Evolutionary conservation across 768 basidiomycete species (phyloP).

Genomic region (Hortiboletus campestris): DNA sequence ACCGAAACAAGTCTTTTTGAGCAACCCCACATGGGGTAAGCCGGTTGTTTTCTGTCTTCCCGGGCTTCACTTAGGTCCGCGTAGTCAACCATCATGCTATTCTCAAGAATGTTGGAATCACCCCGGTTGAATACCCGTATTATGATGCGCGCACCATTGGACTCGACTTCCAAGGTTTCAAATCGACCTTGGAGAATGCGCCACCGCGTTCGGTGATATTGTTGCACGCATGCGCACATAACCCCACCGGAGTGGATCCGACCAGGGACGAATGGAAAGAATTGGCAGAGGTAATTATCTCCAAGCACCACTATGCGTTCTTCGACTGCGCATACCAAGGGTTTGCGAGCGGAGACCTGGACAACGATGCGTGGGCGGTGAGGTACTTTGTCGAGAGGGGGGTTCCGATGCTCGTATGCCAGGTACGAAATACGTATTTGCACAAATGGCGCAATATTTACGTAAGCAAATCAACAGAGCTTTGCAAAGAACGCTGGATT

Average conservation of each 20-base stretch:
- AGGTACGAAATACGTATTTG: constrained; percentile 44
- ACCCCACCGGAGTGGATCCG: constrained; percentile 95
- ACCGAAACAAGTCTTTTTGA: constrained; percentile 72
- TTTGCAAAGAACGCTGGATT: constrained; percentile 97
- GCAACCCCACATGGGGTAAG: constrained; percentile 94
- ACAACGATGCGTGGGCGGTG: constrained; percentile 90
- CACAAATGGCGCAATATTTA: constrained; percentile 8
- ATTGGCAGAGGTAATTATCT: constrained; percentile 69
- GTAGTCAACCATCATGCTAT: constrained; percentile 87
- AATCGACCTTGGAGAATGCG: constrained; percentile 57
- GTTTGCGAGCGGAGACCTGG: constrained; percentile 90
- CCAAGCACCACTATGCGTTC: constrained; percentile 81
- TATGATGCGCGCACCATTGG: constrained; percentile 89
- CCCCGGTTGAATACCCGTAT: constrained; percentile 88
- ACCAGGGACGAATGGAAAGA: constrained; percentile 81
- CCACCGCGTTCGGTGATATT: constrained; percentile 81
- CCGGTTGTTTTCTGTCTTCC: constrained; percentile 6
- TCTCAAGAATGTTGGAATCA: constrained; percentile 86
- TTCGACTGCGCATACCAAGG: constrained; percentile 98
- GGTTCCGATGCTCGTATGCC: constrained; percentile 83
- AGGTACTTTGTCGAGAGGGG: constrained; percentile 76
- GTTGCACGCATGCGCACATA: constrained; percentile 93
- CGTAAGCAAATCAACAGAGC: constrained; percentile 49
- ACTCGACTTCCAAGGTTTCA: constrained; percentile 73
- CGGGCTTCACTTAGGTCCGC: not conserved